These are phyloP conservation scores for Thelephora aurantiotincta DNA, from an alignment of 768 basidiomycete genomes.

Conservation along the genomic window DNA sequence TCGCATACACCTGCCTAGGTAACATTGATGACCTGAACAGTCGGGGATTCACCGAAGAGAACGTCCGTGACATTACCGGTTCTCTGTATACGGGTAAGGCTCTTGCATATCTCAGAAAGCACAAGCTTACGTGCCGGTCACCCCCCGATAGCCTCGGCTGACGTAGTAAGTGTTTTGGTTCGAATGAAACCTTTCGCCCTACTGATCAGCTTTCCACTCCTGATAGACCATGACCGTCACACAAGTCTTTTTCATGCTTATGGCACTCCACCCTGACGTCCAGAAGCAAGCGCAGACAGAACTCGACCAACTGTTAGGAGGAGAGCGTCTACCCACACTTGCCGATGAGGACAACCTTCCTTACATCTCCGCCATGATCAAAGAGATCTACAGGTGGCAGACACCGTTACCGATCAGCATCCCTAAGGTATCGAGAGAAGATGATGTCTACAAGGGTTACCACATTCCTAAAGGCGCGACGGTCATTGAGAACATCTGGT, in stretches of 20 bases:
- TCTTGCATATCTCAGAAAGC: not conserved
- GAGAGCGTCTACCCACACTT: too few species aligned
- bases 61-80: not conserved
- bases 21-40: not conserved
- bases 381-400: too few species aligned
- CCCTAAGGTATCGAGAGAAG: conserved; percentile 8
- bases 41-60: not conserved
- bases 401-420: not conserved
- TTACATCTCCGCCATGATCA: too few species aligned
- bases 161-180: not conserved
- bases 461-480: conserved; percentile 6
- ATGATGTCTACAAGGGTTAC: too few species aligned
- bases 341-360: too few species aligned
- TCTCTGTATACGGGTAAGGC: not conserved
- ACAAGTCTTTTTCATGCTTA: conserved; percentile 11
- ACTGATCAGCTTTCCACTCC: too few species aligned
- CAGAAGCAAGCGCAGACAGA: conserved; percentile 12
- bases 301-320: conserved; percentile 15
- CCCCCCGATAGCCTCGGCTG: too few species aligned
- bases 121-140: too few species aligned
- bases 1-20: not conserved
- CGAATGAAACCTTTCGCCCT: not conserved
- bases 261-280: conserved; percentile 11
- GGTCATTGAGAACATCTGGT: conserved; percentile 7
- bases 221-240: conserved; percentile 9